Evolutionary conservation across 345 rosid genomes (phyloP).

Genomic region (Aquilaria malaccensis): DNA sequence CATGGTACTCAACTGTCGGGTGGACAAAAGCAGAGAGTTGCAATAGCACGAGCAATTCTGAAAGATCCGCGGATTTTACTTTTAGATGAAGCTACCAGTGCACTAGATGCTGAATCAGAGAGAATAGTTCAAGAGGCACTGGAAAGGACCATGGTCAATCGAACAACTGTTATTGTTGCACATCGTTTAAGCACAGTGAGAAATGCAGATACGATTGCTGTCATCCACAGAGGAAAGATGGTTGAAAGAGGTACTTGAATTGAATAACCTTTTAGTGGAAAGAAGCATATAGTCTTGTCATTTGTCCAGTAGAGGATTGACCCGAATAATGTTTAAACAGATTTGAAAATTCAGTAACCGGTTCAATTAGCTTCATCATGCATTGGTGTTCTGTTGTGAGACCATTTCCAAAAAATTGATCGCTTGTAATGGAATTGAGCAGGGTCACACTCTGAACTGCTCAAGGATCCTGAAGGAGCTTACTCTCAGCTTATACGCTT

Average conservation of each 20-base stretch:
- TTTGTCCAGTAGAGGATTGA: neutral
- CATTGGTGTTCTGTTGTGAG: neutral
- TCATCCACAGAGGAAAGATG: slow-evolving; percentile 48
- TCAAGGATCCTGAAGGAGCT: slow-evolving; percentile 65
- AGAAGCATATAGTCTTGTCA: neutral
- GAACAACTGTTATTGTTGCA: slow-evolving; percentile 57
- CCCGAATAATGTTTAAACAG: neutral
- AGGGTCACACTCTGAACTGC: slow-evolving; percentile 61
- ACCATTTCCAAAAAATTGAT: neutral
- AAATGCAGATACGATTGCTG: slow-evolving; percentile 48
- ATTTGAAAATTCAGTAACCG: neutral
- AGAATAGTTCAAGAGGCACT: slow-evolving; percentile 55
- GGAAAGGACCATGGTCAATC: slow-evolving; percentile 48
- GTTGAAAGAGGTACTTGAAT: slow-evolving; percentile 46
- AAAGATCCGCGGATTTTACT: slow-evolving; percentile 66
- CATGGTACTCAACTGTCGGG: slow-evolving; percentile 77
- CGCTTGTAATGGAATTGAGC: slow-evolving; percentile 1
- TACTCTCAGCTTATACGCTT: slow-evolving; percentile 67
- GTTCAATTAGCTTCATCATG: neutral
- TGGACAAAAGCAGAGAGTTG: slow-evolving; percentile 79
- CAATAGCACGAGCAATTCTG: slow-evolving; percentile 61
- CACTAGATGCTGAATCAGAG: slow-evolving; percentile 69
- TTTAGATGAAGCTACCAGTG: slow-evolving; percentile 71
- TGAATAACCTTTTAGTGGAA: neutral
- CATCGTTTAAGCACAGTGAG: slow-evolving; percentile 57